These are phyloP conservation scores for Pleurotus sapidus DNA, from an alignment of 768 basidiomycete species.

Conservation along the genomic window DNA sequence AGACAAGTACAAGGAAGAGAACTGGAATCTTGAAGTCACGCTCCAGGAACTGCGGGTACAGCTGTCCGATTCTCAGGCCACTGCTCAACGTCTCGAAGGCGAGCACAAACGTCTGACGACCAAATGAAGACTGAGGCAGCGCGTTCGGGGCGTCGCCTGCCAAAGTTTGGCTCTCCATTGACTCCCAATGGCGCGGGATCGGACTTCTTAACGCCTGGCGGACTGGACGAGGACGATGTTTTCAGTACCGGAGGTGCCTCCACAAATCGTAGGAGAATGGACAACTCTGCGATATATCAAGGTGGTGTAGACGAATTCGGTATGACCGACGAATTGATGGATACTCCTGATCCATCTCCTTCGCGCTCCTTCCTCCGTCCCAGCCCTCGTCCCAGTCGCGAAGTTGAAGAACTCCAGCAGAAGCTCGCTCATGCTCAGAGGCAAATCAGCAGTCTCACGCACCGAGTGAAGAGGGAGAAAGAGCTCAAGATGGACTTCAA, in stretches of 20 bases:
- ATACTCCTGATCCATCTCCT: conserved; percentile 60
- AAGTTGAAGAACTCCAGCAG: conserved; percentile 80
- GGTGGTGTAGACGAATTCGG: conserved; percentile 35
- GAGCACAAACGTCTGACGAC: conserved; percentile 87
- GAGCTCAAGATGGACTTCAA: conserved; percentile 70
- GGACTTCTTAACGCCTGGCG: conserved; percentile 58
- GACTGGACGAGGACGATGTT: conserved; percentile 54
- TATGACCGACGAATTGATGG: conserved; percentile 40
- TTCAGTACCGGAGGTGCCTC: conserved; percentile 66
- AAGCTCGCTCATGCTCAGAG: conserved; percentile 83
- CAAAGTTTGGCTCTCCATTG: conserved; percentile 68
- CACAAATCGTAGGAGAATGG: conserved; percentile 56
- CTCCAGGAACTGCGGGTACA: conserved; percentile 83
- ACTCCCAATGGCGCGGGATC: conserved; percentile 57
- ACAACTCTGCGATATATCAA: conserved; percentile 32
- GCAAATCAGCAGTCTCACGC: conserved; percentile 79
- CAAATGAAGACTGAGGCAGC: conserved; percentile 68
- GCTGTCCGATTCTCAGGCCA: conserved; percentile 61
- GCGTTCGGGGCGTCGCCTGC: conserved; percentile 58
- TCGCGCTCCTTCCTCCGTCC: conserved; percentile 54
- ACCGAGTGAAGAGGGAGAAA: conserved; percentile 79
- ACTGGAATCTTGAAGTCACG: conserved; percentile 96
- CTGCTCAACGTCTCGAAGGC: conserved; percentile 67
- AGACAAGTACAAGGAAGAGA: conserved; percentile 98
- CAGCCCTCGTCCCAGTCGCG: conserved; percentile 73